A percentile compares a stretch with the other conserved stretches of the same genome.
phyloP scores from a whole-genome alignment of 1,139 yeast genomes.

The Saccharomycopsis hybrid region DNA sequence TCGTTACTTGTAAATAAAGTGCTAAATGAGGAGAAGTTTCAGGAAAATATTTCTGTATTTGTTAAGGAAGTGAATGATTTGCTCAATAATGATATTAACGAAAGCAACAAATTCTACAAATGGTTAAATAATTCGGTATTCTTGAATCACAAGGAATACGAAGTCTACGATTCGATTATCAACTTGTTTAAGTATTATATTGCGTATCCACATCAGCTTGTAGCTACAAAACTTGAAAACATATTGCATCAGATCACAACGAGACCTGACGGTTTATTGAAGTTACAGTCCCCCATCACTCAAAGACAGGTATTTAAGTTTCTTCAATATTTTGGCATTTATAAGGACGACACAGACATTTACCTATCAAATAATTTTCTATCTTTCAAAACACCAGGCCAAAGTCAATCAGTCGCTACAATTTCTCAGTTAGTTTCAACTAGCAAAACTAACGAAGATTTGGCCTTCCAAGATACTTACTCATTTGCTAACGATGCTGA shows the following conservation, averaged over 20 bases:
- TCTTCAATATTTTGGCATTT: conserved; percentile 17
- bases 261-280: background rate
- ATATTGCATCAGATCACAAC: background rate
- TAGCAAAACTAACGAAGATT: background rate
- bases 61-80: conserved; percentile 10
- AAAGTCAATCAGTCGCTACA: background rate
- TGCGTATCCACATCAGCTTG: conserved; percentile 17
- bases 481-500: background rate
- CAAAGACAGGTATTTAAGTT: conserved; percentile 3
- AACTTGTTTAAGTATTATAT: conserved; percentile 14
- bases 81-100: conserved; percentile 9
- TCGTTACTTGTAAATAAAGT: conserved; percentile 7
- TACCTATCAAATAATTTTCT: conserved; percentile 14
- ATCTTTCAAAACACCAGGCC: background rate
- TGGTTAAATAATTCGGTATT: conserved; percentile 18
- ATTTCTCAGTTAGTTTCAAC: conserved; percentile 8
- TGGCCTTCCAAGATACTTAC: conserved; percentile 1
- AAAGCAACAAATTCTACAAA: conserved; percentile 17
- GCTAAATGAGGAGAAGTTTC: background rate
- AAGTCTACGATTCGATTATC: conserved; percentile 7
- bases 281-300: background rate
- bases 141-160: conserved; percentile 7
- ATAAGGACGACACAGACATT: conserved; percentile 17
- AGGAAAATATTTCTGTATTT: conserved; percentile 3
- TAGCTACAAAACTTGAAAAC: background rate